phyloP scores from a whole-genome alignment of 306 rosid genomes.

The Prunus campanulata region DNA sequence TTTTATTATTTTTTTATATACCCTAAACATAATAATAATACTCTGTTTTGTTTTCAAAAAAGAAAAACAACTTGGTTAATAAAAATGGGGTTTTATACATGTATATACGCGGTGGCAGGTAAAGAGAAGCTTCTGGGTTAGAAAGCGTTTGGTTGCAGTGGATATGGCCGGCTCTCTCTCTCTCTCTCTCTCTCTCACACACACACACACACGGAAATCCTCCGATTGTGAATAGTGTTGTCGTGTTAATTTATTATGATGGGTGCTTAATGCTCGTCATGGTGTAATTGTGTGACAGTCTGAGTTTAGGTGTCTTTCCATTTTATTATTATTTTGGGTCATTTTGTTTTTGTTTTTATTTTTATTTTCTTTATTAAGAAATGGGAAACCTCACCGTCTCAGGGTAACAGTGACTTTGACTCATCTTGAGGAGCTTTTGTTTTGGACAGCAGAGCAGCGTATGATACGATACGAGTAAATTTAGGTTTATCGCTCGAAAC shows the following conservation, averaged over 20 bases:
- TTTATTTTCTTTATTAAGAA: background rate
- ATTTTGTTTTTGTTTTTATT: background rate
- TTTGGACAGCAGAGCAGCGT: background rate
- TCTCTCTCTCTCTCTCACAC: too few species aligned
- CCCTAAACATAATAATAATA: too few species aligned
- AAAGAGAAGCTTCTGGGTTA: background rate
- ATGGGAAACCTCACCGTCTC: conserved; percentile 9
- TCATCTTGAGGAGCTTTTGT: too few species aligned
- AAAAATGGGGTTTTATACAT: too few species aligned
- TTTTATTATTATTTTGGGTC: background rate
- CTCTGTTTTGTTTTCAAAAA: too few species aligned
- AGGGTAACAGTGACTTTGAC: too few species aligned
- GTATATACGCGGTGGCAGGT: background rate
- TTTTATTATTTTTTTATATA: background rate
- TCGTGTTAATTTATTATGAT: background rate
- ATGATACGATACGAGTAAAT: background rate
- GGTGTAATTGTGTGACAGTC: background rate
- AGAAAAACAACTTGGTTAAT: background rate
- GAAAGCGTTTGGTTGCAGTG: too few species aligned
- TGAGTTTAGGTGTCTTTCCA: background rate
- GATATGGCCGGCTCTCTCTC: too few species aligned
- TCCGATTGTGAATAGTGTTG: too few species aligned
- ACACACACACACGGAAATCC: too few species aligned
- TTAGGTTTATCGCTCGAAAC: background rate
- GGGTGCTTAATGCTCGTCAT: background rate